Percentiles rank a stretch among this genome's conserved stretches.
Evolutionary conservation across 106 monocot species (phyloP).

Genomic region (Agapanthus africanus): DNA sequence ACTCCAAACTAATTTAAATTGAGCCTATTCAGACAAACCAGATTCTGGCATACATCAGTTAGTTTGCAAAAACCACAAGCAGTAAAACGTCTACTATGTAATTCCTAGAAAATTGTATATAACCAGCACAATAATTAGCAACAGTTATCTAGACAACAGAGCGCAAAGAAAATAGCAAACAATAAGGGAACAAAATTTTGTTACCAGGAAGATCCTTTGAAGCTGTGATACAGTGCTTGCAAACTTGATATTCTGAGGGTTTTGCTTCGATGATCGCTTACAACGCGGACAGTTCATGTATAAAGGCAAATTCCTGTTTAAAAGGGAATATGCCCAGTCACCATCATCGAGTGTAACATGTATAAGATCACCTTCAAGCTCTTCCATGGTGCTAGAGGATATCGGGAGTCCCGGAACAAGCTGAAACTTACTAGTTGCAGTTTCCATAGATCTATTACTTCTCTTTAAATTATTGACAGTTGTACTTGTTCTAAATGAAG

Average conservation of each 20-base stretch:
- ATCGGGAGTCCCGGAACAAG: background rate
- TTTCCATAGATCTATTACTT: constrained; percentile 18
- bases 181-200: background rate
- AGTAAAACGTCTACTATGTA: background rate
- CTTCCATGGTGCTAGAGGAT: constrained; percentile 11
- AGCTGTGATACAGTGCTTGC: constrained; percentile 83
- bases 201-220: constrained; percentile 92
- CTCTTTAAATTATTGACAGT: constrained; percentile 11
- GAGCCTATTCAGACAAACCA: no score
- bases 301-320: constrained; percentile 75
- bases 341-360: constrained; percentile 36
- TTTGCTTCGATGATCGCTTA: constrained; percentile 26
- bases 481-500: constrained; percentile 12
- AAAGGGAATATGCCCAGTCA: constrained; percentile 46
- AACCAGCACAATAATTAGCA: background rate
- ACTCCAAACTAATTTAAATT: no score
- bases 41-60: no score
- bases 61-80: no score
- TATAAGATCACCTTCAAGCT: constrained; percentile 22
- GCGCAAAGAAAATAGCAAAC: background rate
- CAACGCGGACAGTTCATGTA: constrained; percentile 96
- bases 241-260: constrained; percentile 51
- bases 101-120: background rate
- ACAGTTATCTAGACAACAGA: background rate
- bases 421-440: constrained; percentile 2